Evolutionary conservation across 495 filamentous ascomycete species (phyloP).

Genomic region (Penicillium daleae): DNA sequence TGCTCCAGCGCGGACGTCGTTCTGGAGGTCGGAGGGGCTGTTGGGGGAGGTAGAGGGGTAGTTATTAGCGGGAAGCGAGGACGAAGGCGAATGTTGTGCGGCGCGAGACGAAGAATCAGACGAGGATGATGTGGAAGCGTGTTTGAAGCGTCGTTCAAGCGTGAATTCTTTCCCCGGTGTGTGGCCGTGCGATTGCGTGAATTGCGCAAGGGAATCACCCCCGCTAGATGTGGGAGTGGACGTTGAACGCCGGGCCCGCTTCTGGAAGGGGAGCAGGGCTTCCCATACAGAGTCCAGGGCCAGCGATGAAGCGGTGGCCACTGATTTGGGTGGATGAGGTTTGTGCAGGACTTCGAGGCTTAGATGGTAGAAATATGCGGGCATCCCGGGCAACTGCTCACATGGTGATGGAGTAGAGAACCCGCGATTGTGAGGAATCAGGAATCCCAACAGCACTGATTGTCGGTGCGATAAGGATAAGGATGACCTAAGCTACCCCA

Average conservation of each 20-base stretch:
- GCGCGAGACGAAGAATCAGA: not conserved
- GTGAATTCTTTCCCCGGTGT: not conserved
- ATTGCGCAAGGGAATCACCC: not conserved
- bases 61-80: not conserved
- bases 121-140: not conserved
- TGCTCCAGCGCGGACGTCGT: conserved; percentile 66
- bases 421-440: not conserved
- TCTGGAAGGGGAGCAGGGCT: conserved; percentile 48
- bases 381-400: conserved; percentile 59
- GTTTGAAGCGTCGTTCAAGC: conserved; percentile 11
- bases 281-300: conserved; percentile 46
- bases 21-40: conserved; percentile 25
- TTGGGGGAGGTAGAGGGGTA: conserved; percentile 19
- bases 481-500: conserved; percentile 4
- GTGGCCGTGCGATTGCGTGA: not conserved
- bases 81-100: conserved; percentile 11
- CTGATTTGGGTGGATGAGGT: conserved; percentile 41
- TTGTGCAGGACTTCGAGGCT: conserved; percentile 75
- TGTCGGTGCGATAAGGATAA: conserved; percentile 12
- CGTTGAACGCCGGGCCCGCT: conserved; percentile 25
- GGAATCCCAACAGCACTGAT: not conserved
- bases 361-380: conserved; percentile 90
- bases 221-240: conserved; percentile 13
- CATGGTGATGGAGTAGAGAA: conserved; percentile 16
- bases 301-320: conserved; percentile 12